Evolutionary conservation across 129 eudicot genomes (phyloP).

Genomic region (Calendula officinalis): DNA sequence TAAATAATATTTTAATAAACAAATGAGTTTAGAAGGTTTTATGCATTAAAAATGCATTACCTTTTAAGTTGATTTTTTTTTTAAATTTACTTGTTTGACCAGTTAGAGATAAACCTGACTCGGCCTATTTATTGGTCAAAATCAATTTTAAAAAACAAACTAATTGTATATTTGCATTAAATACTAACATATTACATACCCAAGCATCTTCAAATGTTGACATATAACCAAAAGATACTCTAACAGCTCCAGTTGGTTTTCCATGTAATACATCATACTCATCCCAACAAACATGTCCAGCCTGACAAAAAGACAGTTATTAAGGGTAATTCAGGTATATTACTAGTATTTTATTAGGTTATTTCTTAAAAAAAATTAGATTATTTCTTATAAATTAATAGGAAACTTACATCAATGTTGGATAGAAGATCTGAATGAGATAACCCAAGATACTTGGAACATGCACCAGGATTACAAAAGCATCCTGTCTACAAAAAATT

Average conservation of each 20-base stretch:
- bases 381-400: neutral
- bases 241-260: slow-evolving; percentile 94
- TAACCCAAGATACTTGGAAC: slow-evolving; percentile 93
- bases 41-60: too few relatives aligned
- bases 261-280: slow-evolving; percentile 86
- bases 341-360: neutral
- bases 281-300: slow-evolving; percentile 99
- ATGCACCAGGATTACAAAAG: slow-evolving; percentile 99
- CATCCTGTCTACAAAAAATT: slow-evolving; percentile 79
- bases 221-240: slow-evolving; percentile 96
- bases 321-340: neutral
- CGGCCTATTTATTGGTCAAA: neutral
- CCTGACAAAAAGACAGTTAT: slow-evolving; percentile 37
- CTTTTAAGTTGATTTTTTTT: too few relatives aligned
- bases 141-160: neutral
- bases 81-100: too few relatives aligned
- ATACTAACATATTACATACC: slow-evolving; percentile 41
- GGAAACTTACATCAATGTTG: slow-evolving; percentile 67
- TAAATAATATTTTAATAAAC: too few relatives aligned
- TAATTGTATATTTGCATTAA: slow-evolving; percentile 18
- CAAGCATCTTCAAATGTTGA: slow-evolving; percentile 93
- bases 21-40: too few relatives aligned
- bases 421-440: slow-evolving; percentile 79
- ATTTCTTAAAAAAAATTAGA: too few relatives aligned
- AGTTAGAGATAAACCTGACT: too few relatives aligned